Conservation (phyloP, 352 stramenopile species). For the Phytophthora citrophthora region DNA sequence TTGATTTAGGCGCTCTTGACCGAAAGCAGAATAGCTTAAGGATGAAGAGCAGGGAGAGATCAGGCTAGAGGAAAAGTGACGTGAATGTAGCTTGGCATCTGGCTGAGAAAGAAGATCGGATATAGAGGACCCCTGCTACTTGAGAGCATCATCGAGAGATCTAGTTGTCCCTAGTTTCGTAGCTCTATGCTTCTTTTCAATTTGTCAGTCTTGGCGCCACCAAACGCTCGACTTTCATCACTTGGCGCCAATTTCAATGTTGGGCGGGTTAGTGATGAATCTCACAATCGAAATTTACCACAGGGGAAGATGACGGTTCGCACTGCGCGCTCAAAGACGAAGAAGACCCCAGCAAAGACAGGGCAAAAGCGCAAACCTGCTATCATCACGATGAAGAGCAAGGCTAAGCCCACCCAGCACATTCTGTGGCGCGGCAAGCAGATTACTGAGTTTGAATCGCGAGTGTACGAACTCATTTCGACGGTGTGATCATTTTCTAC, state of each 20-base stretch:
- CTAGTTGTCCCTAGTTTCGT: slow-evolving; percentile 8
- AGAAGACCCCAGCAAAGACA: slow-evolving; percentile 27
- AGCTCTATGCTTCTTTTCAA: background rate
- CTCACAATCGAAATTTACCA: slow-evolving; percentile 20
- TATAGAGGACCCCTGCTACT: slow-evolving; percentile 22
- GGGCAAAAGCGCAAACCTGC: slow-evolving; percentile 16
- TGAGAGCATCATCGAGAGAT: slow-evolving; percentile 11
- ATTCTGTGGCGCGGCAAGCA: slow-evolving; percentile 73
- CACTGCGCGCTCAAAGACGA: slow-evolving; percentile 4
- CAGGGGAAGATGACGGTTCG: slow-evolving; percentile 23
- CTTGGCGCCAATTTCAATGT: slow-evolving; percentile 29
- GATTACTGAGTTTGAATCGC: slow-evolving; percentile 80
- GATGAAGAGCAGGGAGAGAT: slow-evolving; percentile 3
- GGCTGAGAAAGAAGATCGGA: background rate
- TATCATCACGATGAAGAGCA: slow-evolving; percentile 19
- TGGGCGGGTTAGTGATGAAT: slow-evolving; percentile 8
- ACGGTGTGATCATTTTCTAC: slow-evolving; percentile 40
- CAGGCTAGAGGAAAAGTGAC: slow-evolving; percentile 2
- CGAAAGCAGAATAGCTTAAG: slow-evolving; percentile 3
- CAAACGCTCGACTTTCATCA: slow-evolving; percentile 3
- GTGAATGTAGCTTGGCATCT: no score
- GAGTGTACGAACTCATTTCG: slow-evolving; percentile 83
- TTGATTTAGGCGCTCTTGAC: slow-evolving; percentile 18
- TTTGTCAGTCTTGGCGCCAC: slow-evolving; percentile 19
- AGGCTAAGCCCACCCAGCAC: slow-evolving; percentile 49